Conservation (phyloP, 331 rosid species). For the Spiraea crenata region DNA sequence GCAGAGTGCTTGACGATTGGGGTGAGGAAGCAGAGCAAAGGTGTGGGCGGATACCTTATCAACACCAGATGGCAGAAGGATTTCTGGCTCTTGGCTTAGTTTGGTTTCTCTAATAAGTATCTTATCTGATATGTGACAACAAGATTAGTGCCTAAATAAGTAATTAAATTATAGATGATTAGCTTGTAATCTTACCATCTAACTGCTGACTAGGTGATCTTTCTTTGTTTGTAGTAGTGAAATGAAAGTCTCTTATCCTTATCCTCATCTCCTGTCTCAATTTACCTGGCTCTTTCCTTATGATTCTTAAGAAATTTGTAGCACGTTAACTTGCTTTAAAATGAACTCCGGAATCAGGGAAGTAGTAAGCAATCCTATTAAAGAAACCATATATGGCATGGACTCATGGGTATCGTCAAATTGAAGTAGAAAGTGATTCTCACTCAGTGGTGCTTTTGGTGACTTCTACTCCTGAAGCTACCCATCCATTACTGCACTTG, state of each 20-base stretch:
- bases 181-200: slow-evolving; percentile 33
- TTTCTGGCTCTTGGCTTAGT: slow-evolving; percentile 95
- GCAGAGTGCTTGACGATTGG: slow-evolving; percentile 94
- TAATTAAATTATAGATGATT: slow-evolving; percentile 7
- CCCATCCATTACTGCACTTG: too few relatives aligned
- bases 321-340: too few relatives aligned
- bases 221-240: slow-evolving; percentile 20
- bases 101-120: neutral
- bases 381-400: too few relatives aligned
- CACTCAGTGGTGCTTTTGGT: too few relatives aligned
- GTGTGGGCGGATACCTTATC: slow-evolving; percentile 78
- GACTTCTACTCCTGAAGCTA: too few relatives aligned
- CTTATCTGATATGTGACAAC: neutral
- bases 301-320: too few relatives aligned
- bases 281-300: too few relatives aligned
- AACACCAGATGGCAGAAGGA: slow-evolving; percentile 94
- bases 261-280: too few relatives aligned
- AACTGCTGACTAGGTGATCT: slow-evolving; percentile 22
- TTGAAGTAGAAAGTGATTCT: too few relatives aligned
- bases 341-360: too few relatives aligned
- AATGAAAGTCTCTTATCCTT: neutral
- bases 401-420: too few relatives aligned
- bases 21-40: slow-evolving; percentile 85
- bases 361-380: too few relatives aligned
- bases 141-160: neutral